Conservation (phyloP, 1,139 yeast species). For the Candida neerlandica region DNA sequence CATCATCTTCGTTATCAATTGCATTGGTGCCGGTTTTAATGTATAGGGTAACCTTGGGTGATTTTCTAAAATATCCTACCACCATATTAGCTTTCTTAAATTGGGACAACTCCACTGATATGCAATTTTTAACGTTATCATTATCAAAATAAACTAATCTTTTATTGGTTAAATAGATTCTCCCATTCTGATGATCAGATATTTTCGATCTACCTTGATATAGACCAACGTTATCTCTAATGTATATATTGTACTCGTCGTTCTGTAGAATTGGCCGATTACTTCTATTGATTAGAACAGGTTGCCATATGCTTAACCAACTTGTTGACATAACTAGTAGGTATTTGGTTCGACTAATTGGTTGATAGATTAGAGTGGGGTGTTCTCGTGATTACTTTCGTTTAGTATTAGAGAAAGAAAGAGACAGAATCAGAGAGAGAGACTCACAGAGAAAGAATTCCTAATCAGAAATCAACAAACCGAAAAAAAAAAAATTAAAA, state of each 20-base stretch:
- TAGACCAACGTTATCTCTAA: constrained; percentile 62
- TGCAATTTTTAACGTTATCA: constrained; percentile 39
- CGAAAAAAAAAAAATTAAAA: not conserved
- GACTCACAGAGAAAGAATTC: not conserved
- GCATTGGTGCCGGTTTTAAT: constrained; percentile 13
- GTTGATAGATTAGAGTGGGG: not conserved
- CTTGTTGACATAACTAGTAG: constrained; percentile 9
- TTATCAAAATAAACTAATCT: constrained; percentile 76
- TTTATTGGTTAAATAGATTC: constrained; percentile 73
- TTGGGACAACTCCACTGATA: constrained; percentile 52
- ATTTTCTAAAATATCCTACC: constrained; percentile 71
- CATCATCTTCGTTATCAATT: not conserved
- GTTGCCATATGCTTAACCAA: constrained; percentile 36
- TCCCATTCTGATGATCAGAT: constrained; percentile 66
- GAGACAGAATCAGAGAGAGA: too few species aligned
- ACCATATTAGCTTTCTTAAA: constrained; percentile 49
- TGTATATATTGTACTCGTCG: constrained; percentile 45
- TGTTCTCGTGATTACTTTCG: not conserved
- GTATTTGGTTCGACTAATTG: too few species aligned
- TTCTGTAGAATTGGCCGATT: constrained; percentile 48
- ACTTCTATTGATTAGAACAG: constrained; percentile 43
- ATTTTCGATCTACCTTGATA: constrained; percentile 75
- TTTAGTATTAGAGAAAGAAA: not conserved
- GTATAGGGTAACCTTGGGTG: constrained; percentile 67
- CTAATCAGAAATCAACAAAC: not conserved